Evolutionary conservation across 1,139 yeast species (phyloP).

Genomic region (Sugiyamaella novakii): DNA sequence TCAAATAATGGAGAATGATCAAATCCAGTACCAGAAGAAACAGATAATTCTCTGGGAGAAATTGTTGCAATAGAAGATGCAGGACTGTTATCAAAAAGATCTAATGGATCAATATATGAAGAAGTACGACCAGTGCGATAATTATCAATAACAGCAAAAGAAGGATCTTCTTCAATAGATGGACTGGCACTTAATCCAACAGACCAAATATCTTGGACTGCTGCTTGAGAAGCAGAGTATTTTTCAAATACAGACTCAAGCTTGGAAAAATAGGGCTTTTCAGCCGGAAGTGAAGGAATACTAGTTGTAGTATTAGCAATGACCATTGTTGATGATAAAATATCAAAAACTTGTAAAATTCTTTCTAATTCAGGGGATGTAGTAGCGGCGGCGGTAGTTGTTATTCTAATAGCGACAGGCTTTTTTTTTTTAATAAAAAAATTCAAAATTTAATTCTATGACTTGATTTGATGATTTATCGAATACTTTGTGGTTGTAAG

Average conservation of each 20-base stretch:
- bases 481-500: slow-evolving; percentile 20
- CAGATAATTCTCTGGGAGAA: slow-evolving; percentile 40
- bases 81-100: slow-evolving; percentile 27
- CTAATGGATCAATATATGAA: slow-evolving; percentile 31
- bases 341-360: slow-evolving; percentile 12
- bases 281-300: slow-evolving; percentile 4
- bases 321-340: slow-evolving; percentile 18
- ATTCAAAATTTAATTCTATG: slow-evolving; percentile 3
- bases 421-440: slow-evolving; percentile 1
- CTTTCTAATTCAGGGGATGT: slow-evolving; percentile 13
- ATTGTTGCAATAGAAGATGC: slow-evolving; percentile 37
- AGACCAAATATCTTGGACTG: slow-evolving; percentile 32
- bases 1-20: slow-evolving; percentile 43
- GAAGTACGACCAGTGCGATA: slow-evolving; percentile 13
- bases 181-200: slow-evolving; percentile 29
- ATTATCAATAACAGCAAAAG: slow-evolving; percentile 22
- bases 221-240: slow-evolving; percentile 38
- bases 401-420: too few relatives aligned
- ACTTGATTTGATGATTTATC: slow-evolving; percentile 14
- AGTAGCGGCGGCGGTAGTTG: slow-evolving; percentile 5
- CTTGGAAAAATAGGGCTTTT: slow-evolving; percentile 28
- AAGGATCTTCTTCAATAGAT: slow-evolving; percentile 21
- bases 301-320: slow-evolving; percentile 12
- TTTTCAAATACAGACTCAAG: slow-evolving; percentile 40
- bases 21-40: slow-evolving; percentile 30